Percentiles rank a stretch among this genome's conserved stretches.
phyloP scores from a whole-genome alignment of 1,139 yeast species.

The Chernovozyma aurita region DNA sequence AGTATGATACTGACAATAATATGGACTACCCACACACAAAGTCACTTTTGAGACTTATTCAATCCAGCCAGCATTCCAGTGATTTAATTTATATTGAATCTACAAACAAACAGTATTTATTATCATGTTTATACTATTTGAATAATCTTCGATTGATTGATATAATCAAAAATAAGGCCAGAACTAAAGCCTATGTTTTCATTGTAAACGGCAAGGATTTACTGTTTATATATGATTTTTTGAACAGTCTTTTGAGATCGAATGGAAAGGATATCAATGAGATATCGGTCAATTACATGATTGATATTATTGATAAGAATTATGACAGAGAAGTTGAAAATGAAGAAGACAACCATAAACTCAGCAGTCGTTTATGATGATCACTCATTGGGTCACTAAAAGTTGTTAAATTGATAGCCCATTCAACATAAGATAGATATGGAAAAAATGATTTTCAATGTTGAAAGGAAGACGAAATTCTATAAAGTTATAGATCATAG shows the following conservation, averaged over 20 bases:
- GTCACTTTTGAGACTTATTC: constrained; percentile 31
- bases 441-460: no score
- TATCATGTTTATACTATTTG: constrained; percentile 39
- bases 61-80: constrained; percentile 13
- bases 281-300: constrained; percentile 28
- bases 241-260: constrained; percentile 18
- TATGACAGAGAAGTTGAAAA: constrained; percentile 16
- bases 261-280: constrained; percentile 11
- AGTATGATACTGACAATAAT: constrained; percentile 16
- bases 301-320: constrained; percentile 36
- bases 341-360: no score
- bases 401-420: no score
- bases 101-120: constrained; percentile 41
- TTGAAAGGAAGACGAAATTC: no score
- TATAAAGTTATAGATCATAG: no score
- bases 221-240: constrained; percentile 23
- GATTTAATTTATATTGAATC: constrained; percentile 23
- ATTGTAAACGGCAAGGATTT: constrained; percentile 29
- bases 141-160: constrained; percentile 31
- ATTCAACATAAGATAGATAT: no score
- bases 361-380: constrained; percentile 4
- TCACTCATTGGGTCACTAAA: no score
- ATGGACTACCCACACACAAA: constrained; percentile 36
- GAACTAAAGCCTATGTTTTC: constrained; percentile 39
- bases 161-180: constrained; percentile 40